Evolutionary conservation across 2,329 filamentous ascomycete species (phyloP).

Genomic region (Ambrosiella beaveri): DNA sequence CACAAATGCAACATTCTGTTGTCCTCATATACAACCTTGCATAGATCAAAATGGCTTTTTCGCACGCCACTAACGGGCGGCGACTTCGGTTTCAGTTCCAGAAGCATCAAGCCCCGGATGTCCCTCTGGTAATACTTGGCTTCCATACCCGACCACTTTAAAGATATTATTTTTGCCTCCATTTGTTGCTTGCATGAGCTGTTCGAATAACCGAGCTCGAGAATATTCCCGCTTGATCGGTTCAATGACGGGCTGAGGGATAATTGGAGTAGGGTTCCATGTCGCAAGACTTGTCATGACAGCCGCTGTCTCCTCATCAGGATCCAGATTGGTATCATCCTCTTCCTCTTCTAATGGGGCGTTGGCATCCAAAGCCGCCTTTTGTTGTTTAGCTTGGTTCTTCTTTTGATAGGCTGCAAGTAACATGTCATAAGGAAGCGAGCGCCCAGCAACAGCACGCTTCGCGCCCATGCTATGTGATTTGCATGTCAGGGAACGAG

Average conservation of each 20-base stretch:
- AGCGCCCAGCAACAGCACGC: constrained; percentile 69
- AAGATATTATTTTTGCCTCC: constrained; percentile 49
- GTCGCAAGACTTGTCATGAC: constrained; percentile 69
- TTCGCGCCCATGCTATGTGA: constrained; percentile 93
- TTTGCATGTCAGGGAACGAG: constrained; percentile 80
- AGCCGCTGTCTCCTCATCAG: constrained; percentile 79
- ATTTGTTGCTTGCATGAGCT: constrained; percentile 49
- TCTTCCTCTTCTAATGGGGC: constrained; percentile 76
- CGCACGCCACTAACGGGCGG: too few species aligned
- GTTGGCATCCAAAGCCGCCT: constrained; percentile 87
- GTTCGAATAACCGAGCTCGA: constrained; percentile 44
- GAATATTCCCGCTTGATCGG: constrained; percentile 48
- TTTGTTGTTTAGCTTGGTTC: constrained; percentile 95
- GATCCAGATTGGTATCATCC: constrained; percentile 71
- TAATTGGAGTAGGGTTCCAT: constrained; percentile 62
- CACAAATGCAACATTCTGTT: too few species aligned
- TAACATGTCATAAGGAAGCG: constrained; percentile 82
- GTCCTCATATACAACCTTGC: too few species aligned
- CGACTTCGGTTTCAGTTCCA: constrained; percentile 30
- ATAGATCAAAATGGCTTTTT: too few species aligned
- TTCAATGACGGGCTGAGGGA: constrained; percentile 44
- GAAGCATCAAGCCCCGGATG: constrained; percentile 23
- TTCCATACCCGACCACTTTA: constrained; percentile 38
- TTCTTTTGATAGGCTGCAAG: constrained; percentile 86
- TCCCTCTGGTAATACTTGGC: constrained; percentile 34